Base-by-base conservation (phyloP, 139 green algal genomes). In the Chlamydomonas sp. region DNA sequence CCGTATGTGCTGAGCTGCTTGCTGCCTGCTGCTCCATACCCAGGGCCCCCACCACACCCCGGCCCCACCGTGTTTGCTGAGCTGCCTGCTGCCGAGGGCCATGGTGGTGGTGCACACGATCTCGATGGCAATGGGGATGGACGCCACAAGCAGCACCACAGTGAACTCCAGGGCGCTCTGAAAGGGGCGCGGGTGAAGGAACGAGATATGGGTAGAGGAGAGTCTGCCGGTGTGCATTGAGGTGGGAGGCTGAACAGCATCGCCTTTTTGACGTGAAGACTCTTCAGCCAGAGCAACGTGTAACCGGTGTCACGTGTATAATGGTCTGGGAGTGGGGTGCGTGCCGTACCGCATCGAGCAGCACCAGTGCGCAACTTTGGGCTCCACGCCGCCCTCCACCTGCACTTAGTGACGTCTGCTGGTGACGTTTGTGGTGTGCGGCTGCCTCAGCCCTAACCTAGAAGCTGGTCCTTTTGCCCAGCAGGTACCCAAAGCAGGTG, bases 41-140 rank as follows among this genome's bases (percentile, higher is more conserved):
- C 68, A 15, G 14, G 68, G 68, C 68, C 15, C 68, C 68, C 68
- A 15, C 16, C 68, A 74, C 15, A 74, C 14, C 68, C 68, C 68
- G 31, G 31, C 31, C 31, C 31, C 31, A 49, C 31, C 94, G 71
- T 96, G 86, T 49, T 73, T 67, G 14, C 87, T 90, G 7, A 98
- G 90, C 89, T 96, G 79, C 69, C 93, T 90, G 4, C 93, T 96
- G 78, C 96, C 96, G 17, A 98, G 89, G 0, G 96, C 96, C 77
- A 98, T 88, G 2, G 96, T 97, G 78, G 96, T 96, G 63, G 95
- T 97, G 91, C 91, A 97, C 76, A 98, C 96, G 71, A 97, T 95
- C 87, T 94, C 89, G 85, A 96, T 95, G 61, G 93, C 94, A 69
- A 96, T 96, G 68, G 95, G 95, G 90, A 96, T 96, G 77, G 92